Evolutionary conservation across 2,329 filamentous ascomycete genomes (phyloP).

Genomic region (Fonsecaea monophora): DNA sequence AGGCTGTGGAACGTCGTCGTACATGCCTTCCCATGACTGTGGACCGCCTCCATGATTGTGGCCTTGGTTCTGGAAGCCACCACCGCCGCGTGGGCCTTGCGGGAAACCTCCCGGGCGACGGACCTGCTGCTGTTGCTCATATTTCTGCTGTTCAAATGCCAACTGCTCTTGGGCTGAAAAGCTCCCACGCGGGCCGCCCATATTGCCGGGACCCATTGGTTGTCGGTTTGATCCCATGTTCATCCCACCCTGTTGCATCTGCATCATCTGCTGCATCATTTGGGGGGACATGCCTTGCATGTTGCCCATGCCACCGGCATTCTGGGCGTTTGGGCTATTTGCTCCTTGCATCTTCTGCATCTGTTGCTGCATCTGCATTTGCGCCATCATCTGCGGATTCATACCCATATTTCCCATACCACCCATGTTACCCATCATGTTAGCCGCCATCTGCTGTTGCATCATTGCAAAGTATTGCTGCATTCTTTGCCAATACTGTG

Average conservation of each 20-base stretch:
- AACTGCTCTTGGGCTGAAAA: conserved; percentile 76
- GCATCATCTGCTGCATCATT: conserved; percentile 64
- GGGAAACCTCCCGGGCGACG: conserved; percentile 55
- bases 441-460: conserved; percentile 82
- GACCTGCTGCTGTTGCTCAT: conserved; percentile 69
- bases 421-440: conserved; percentile 70
- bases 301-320: conserved; percentile 34
- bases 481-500: conserved; percentile 98
- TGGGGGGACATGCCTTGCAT: conserved; percentile 43
- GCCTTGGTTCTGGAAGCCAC: conserved; percentile 35
- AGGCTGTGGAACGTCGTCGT: conserved; percentile 90
- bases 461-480: conserved; percentile 96
- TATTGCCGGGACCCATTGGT: conserved; percentile 42
- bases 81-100: conserved; percentile 29
- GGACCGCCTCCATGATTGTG: conserved; percentile 64
- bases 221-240: conserved; percentile 42
- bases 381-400: conserved; percentile 54
- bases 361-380: conserved; percentile 67
- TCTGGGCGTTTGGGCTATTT: conserved; percentile 42
- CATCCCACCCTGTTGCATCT: conserved; percentile 48
- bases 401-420: conserved; percentile 53
- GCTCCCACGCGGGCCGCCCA: conserved; percentile 56
- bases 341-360: conserved; percentile 55
- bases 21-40: conserved; percentile 98
- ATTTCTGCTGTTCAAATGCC: conserved; percentile 78